A percentile compares a stretch with the other conserved stretches of the same genome.
Conservation (phyloP, 768 basidiomycete species). For the Tricholoma terreum region DNA sequence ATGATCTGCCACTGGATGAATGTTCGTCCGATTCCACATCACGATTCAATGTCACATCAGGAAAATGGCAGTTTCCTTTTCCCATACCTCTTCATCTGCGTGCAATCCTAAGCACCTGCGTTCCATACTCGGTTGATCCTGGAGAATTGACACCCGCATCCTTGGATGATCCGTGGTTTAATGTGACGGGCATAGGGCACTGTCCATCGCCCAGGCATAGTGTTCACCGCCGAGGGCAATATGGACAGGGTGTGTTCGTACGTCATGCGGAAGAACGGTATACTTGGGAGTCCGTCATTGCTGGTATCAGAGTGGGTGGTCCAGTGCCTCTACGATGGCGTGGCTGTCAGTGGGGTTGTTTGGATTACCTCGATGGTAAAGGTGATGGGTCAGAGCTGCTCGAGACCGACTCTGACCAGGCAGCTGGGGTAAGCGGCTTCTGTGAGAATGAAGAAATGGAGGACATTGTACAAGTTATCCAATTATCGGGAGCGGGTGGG, state of each 20-base stretch:
- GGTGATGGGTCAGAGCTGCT: slow-evolving; percentile 1
- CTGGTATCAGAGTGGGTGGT: slow-evolving; percentile 49
- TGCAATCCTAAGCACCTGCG: slow-evolving; percentile 32
- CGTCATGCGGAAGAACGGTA: slow-evolving; percentile 57
- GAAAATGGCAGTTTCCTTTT: slow-evolving; percentile 14
- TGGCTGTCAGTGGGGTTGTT: slow-evolving; percentile 61
- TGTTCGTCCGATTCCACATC: not conserved
- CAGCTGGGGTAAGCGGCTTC: not conserved
- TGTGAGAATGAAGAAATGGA: not conserved
- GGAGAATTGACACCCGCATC: slow-evolving; percentile 24
- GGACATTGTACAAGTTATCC: slow-evolving; percentile 4
- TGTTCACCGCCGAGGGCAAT: slow-evolving; percentile 8
- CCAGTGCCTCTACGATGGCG: slow-evolving; percentile 63
- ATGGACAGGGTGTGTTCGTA: slow-evolving; percentile 42
- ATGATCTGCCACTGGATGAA: slow-evolving; percentile 34
- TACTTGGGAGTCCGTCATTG: slow-evolving; percentile 60
- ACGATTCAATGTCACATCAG: not conserved
- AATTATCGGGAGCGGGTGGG: slow-evolving; percentile 1
- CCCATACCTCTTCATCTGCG: slow-evolving; percentile 29
- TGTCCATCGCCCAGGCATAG: slow-evolving; percentile 49
- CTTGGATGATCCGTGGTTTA: not conserved
- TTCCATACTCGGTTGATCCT: slow-evolving; percentile 35
- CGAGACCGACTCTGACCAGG: not conserved
- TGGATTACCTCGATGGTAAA: slow-evolving; percentile 50
- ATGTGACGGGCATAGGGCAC: slow-evolving; percentile 37